A percentile compares a stretch with the other conserved stretches of the same genome.
Evolutionary conservation across 1,139 yeast genomes (phyloP).

Genomic region (Protomyces arabidopsidicola): DNA sequence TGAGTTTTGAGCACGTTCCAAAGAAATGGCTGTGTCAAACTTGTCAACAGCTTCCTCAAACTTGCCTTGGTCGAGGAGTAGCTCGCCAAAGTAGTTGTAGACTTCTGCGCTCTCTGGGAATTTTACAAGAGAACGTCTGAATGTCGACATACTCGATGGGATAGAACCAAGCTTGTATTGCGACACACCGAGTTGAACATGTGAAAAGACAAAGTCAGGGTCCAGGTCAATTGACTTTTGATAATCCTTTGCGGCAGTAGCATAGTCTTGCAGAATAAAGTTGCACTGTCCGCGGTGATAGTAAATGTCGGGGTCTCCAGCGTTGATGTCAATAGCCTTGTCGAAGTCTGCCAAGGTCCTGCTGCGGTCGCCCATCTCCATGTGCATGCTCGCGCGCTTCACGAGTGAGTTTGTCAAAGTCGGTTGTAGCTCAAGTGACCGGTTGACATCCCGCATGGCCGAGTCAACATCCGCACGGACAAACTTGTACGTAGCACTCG

Average conservation of each 20-base stretch:
- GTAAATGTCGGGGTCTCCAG: constrained; percentile 73
- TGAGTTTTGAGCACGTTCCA: constrained; percentile 53
- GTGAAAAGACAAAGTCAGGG: constrained; percentile 73
- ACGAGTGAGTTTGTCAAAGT: constrained; percentile 72
- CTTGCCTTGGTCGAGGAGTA: constrained; percentile 76
- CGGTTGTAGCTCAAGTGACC: constrained; percentile 64
- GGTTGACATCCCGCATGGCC: constrained; percentile 58
- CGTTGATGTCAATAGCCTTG: constrained; percentile 64
- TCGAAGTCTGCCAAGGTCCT: constrained; percentile 68
- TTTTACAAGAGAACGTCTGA: constrained; percentile 65
- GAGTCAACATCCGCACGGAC: constrained; percentile 66
- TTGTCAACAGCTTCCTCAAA: constrained; percentile 68
- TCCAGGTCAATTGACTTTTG: constrained; percentile 69
- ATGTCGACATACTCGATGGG: constrained; percentile 58
- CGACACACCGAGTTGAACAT: constrained; percentile 89
- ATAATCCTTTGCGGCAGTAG: constrained; percentile 69
- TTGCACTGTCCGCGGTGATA: constrained; percentile 93
- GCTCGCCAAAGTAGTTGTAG: constrained; percentile 94
- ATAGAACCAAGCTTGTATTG: constrained; percentile 74
- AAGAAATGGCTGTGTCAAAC: constrained; percentile 79
- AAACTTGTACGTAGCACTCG: constrained; percentile 75
- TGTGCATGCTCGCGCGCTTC: constrained; percentile 74
- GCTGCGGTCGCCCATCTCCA: constrained; percentile 61
- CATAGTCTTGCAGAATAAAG: constrained; percentile 72
- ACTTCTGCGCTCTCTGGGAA: constrained; percentile 89